Conservation (phyloP, 177 flowering plant species). For the Telopea speciosissima region DNA sequence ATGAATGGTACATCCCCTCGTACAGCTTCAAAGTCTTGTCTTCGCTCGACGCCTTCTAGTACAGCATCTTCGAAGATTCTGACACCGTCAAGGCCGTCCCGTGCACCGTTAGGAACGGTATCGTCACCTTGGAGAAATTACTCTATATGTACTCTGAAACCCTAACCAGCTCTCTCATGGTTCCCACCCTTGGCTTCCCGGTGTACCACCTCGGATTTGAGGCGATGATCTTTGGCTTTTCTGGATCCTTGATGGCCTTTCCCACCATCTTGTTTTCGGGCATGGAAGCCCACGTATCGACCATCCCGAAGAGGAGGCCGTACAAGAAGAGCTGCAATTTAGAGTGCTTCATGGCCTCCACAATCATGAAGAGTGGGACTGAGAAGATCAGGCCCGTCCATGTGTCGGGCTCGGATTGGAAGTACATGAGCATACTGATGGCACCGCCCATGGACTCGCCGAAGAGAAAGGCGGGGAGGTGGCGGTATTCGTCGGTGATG, state of each 20-base stretch:
- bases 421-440: slow-evolving; percentile 76
- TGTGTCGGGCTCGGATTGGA: slow-evolving; percentile 61
- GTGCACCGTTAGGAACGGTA: slow-evolving; percentile 73
- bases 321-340: slow-evolving; percentile 56
- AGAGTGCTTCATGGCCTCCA: slow-evolving; percentile 86
- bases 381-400: slow-evolving; percentile 95
- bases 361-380: slow-evolving; percentile 86
- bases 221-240: slow-evolving; percentile 75
- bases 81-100: slow-evolving; percentile 83
- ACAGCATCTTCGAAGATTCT: slow-evolving; percentile 54
- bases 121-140: slow-evolving; percentile 60
- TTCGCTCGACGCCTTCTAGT: slow-evolving; percentile 68
- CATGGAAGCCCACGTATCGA: slow-evolving; percentile 92
- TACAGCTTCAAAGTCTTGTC: slow-evolving; percentile 82
- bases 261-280: slow-evolving; percentile 90
- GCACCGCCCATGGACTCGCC: slow-evolving; percentile 93
- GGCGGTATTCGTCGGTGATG: slow-evolving; percentile 32
- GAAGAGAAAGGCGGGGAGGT: slow-evolving; percentile 76
- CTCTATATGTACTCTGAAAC: slow-evolving; percentile 61
- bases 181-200: slow-evolving; percentile 83
- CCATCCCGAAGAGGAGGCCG: slow-evolving; percentile 77
- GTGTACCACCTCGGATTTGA: slow-evolving; percentile 77
- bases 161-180: slow-evolving; percentile 80
- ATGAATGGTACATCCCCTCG: slow-evolving; percentile 89
- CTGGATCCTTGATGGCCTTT: slow-evolving; percentile 78